Evolutionary conservation across 176 grass and related monocot species (phyloP).

Genomic region (Carex pumila): DNA sequence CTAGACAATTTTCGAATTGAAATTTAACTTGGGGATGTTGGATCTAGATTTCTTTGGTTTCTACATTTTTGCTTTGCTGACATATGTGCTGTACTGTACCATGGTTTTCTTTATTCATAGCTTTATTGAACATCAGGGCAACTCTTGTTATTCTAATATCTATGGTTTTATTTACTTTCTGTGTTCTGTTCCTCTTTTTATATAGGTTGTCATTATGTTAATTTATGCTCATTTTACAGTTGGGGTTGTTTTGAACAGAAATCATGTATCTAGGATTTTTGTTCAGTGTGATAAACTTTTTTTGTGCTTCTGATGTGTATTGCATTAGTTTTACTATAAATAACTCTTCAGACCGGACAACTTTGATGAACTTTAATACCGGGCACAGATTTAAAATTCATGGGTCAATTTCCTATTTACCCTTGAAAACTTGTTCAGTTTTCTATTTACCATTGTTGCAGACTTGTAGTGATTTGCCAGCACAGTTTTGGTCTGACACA

Average conservation of each 20-base stretch:
- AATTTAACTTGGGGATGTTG: background rate
- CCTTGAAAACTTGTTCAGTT: too few species aligned
- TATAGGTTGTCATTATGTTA: background rate
- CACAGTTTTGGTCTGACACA: too few species aligned
- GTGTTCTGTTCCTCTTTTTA: background rate
- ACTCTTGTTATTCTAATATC: constrained; percentile 3
- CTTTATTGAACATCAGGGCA: constrained; percentile 11
- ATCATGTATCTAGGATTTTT: background rate
- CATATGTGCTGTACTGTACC: background rate
- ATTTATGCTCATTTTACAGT: background rate
- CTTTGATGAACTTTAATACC: background rate
- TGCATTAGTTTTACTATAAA: background rate
- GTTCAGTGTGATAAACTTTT: background rate
- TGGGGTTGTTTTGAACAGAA: background rate
- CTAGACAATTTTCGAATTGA: constrained; percentile 28
- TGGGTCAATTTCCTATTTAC: too few species aligned
- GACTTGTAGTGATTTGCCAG: too few species aligned
- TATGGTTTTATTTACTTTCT: background rate
- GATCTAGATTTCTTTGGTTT: background rate
- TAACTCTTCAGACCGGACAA: background rate
- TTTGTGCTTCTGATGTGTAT: background rate
- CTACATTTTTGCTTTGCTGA: constrained; percentile 14
- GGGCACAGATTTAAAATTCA: too few species aligned
- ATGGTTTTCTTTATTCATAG: constrained; percentile 7
- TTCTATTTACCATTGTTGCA: too few species aligned